Percentiles rank a stretch among this genome's conserved stretches.
These are phyloP conservation scores for Rhizopogon vulgaris DNA, from an alignment of 768 basidiomycete genomes.

Conservation along the genomic window DNA sequence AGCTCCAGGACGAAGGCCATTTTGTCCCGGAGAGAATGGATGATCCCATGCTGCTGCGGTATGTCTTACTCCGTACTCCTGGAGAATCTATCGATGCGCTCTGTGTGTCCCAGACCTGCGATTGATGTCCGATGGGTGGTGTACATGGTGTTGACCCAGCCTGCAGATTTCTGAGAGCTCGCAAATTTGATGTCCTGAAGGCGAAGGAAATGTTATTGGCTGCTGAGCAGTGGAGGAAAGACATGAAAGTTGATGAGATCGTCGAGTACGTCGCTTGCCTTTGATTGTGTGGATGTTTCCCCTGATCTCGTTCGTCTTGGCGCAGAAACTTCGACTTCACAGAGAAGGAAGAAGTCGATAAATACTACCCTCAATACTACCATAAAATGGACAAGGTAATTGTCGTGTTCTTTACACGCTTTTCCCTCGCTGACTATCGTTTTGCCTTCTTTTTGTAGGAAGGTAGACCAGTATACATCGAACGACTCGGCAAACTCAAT, in stretches of 20 bases:
- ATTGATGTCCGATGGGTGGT: conserved; percentile 12
- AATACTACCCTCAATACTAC: conserved; percentile 94
- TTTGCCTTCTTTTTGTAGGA: conserved; percentile 45
- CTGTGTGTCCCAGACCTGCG: conserved; percentile 1
- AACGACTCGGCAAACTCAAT: conserved; percentile 87
- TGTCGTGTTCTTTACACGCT: neutral
- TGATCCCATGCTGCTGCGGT: conserved; percentile 67
- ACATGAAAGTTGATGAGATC: conserved; percentile 76
- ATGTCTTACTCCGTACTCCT: conserved; percentile 10
- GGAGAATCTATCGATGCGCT: neutral
- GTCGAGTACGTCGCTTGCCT: conserved; percentile 41
- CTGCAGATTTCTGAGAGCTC: conserved; percentile 80
- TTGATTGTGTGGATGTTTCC: no score
- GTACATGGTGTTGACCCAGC: neutral
- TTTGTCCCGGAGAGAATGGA: conserved; percentile 65
- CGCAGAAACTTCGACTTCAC: conserved; percentile 78
- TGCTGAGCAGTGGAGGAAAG: conserved; percentile 86
- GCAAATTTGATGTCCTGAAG: conserved; percentile 82
- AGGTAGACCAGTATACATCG: conserved; percentile 93
- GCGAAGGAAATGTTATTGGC: conserved; percentile 80
- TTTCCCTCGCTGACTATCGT: neutral
- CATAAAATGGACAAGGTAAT: conserved; percentile 90
- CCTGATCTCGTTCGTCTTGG: neutral
- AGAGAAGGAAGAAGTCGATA: conserved; percentile 78
- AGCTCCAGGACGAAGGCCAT: conserved; percentile 52